Evolutionary conservation across 1,139 yeast species (phyloP).

Genomic region (Hemisphaericaspora xylofermentans): DNA sequence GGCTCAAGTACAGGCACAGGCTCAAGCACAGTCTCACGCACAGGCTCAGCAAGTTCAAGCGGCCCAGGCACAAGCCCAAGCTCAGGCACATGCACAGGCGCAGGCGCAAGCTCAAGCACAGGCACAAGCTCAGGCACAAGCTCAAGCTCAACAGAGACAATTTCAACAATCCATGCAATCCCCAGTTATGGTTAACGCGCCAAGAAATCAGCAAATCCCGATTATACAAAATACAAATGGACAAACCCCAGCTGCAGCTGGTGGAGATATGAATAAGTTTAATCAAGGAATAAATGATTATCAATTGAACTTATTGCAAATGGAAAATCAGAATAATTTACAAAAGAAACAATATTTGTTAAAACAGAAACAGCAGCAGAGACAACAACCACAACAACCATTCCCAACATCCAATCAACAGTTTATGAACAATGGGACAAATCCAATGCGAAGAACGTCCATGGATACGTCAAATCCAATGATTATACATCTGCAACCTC

Average conservation of each 20-base stretch:
- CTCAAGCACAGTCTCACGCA: constrained; percentile 12
- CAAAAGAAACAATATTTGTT: constrained; percentile 26
- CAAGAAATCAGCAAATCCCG: constrained; percentile 6
- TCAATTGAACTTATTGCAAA: constrained; percentile 25
- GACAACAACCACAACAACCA: constrained; percentile 7
- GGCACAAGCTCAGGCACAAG: constrained; percentile 8
- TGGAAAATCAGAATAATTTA: constrained; percentile 28
- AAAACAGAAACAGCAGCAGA: constrained; percentile 22
- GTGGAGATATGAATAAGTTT: constrained; percentile 2
- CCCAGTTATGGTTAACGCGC: constrained; percentile 7
- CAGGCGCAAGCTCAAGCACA: constrained; percentile 15
- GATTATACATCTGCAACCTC: constrained; percentile 7
- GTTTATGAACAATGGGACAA: constrained; percentile 1
- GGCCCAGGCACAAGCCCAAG: constrained; percentile 10
- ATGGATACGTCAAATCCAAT: constrained; percentile 4
- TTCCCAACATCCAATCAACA: constrained; percentile 6
- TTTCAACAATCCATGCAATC: constrained; percentile 10
- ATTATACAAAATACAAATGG: not conserved
- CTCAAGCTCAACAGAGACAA: constrained; percentile 13
- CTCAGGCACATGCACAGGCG: constrained; percentile 9
- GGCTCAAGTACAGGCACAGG: constrained; percentile 7
- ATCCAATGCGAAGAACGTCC: constrained; percentile 5
- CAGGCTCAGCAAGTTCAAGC: constrained; percentile 14
- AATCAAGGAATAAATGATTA: constrained; percentile 24
- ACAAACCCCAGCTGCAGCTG: constrained; percentile 2